Conservation (phyloP, 257 asterid genomes). For the Solanum rostratum region DNA sequence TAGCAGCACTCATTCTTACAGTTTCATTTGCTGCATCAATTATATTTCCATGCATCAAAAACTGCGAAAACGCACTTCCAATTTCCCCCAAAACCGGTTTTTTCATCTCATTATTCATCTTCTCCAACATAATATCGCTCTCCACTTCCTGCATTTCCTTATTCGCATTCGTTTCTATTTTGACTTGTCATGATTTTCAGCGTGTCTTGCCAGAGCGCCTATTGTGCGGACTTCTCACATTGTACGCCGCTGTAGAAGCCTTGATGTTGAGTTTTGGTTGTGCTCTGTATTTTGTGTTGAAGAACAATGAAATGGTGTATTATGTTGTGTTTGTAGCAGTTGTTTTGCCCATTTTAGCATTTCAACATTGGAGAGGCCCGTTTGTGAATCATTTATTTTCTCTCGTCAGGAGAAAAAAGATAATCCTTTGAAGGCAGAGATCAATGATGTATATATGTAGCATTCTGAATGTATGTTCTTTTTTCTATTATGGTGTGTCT, state of each 20-base stretch:
- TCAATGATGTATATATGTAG: background rate
- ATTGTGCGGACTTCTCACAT: conserved; percentile 14
- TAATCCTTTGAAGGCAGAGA: background rate
- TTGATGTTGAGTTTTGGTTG: conserved; percentile 29
- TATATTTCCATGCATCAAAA: conserved; percentile 24
- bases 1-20: conserved; percentile 26
- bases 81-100: background rate
- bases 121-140: conserved; percentile 23
- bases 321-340: background rate
- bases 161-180: conserved; percentile 24
- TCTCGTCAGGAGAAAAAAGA: background rate
- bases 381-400: background rate
- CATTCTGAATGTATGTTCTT: background rate
- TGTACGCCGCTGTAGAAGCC: conserved; percentile 19
- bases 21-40: conserved; percentile 32
- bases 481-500: background rate
- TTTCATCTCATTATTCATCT: conserved; percentile 15
- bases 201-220: conserved; percentile 18
- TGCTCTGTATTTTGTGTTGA: conserved; percentile 17
- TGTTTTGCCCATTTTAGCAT: background rate
- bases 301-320: background rate
- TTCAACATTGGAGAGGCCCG: background rate
- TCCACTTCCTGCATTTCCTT: conserved; percentile 25
- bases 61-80: conserved; percentile 13
- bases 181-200: conserved; percentile 28